phyloP scores from a whole-genome alignment of 768 basidiomycete species.

The Mrakia gelida region DNA sequence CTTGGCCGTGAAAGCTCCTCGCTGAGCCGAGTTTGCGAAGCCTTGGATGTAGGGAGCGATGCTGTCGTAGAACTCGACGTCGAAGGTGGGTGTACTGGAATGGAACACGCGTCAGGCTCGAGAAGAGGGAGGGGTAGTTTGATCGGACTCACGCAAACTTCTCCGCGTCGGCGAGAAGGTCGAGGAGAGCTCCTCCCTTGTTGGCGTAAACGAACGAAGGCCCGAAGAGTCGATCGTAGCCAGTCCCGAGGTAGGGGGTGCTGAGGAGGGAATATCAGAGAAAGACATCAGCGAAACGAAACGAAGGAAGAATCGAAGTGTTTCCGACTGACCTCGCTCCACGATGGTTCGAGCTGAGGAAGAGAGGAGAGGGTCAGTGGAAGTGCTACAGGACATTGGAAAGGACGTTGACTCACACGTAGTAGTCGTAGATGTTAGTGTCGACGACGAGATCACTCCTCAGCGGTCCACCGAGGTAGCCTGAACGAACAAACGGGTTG shows the following conservation, averaged over 20 bases:
- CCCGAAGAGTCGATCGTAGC: conserved; percentile 38
- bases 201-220: conserved; percentile 33
- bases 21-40: conserved; percentile 24
- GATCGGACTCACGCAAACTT: conserved; percentile 6
- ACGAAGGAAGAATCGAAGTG: background rate
- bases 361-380: background rate
- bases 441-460: conserved; percentile 37
- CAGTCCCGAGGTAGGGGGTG: conserved; percentile 34
- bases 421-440: conserved; percentile 35
- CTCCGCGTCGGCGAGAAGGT: conserved; percentile 22
- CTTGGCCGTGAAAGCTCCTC: conserved; percentile 33
- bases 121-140: background rate
- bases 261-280: background rate
- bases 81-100: conserved; percentile 26
- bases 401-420: background rate
- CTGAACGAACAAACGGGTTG: background rate
- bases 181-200: background rate
- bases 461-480: conserved; percentile 35
- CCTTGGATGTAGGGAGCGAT: conserved; percentile 34
- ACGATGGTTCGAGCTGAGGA: conserved; percentile 34
- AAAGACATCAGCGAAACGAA: background rate
- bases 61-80: conserved; percentile 36
- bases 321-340: conserved; percentile 22
- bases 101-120: background rate
- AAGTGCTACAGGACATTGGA: no score